Base-by-base conservation (phyloP, 805 yeast species). In the Spathaspora arborariae region DNA sequence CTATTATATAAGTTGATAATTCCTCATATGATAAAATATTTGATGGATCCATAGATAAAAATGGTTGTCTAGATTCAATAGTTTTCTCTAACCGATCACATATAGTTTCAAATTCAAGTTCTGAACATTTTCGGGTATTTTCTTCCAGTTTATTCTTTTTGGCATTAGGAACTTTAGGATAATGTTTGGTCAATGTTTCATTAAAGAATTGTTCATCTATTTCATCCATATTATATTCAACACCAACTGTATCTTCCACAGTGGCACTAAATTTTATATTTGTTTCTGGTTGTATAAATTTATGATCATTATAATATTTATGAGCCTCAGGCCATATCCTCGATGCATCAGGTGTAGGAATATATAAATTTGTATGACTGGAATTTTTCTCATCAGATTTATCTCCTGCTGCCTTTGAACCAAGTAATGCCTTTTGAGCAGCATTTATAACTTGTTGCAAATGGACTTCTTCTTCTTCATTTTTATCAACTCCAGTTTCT, bases 401-500 rank as follows among this genome's bases (percentile, higher is more conserved):
- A 2, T 62, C 57, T 1, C 48, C 80, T 69, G 51, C 19, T 10
- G 34, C 52, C 44, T 58, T 55, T 3, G 72, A 60, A 16, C 70
- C 67, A 30, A 68, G 51, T 16, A 87, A 76, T 2, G 84, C 82
- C 24, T 81, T 80, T 44, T 82, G 84, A 1, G 89, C 81, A 11
- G 92, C 92, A 65, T 83, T 82, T 53, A 94, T 84, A 42, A 91
- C 97, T 52, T 85, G 88, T 63, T 92, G 96, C 51, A 94, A 75
- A 78, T 94, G 99, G 37, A 88, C 94, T 65, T 94, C 99, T 56
- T 89, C 96, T 66, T 94, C 99, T 66, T 94, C 99, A 55, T 87
- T 89, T 63, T 94, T 94, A 60, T 94, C 99, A 37, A 94, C 99
- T 67, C 99, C 99, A 5, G 98, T 92, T 58, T 94, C 99, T 39